These are phyloP conservation scores for Gamsiella multidivaricata DNA, from an alignment of 192 early-diverging fungal species.

Conservation along the genomic window DNA sequence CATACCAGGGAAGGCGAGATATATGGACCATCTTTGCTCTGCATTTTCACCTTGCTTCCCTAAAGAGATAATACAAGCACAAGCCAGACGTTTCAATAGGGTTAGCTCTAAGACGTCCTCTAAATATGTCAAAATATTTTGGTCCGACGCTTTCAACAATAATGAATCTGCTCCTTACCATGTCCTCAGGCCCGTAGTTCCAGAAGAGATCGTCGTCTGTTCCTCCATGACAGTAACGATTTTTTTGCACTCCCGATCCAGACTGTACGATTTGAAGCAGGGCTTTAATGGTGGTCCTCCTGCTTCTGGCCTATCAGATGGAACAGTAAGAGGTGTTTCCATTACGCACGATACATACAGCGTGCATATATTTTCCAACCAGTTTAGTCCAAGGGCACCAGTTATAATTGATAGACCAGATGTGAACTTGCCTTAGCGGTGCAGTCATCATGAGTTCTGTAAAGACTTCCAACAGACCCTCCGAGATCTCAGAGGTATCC, in stretches of 20 bases:
- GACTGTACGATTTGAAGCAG: constrained; percentile 43
- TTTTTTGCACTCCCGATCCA: constrained; percentile 30
- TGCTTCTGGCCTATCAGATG: constrained; percentile 33
- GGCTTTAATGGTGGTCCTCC: constrained; percentile 43
- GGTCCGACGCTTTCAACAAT: too few relatives aligned
- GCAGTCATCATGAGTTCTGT: constrained; percentile 38
- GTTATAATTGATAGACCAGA: not conserved
- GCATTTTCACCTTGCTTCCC: constrained; percentile 7
- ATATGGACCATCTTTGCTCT: too few relatives aligned
- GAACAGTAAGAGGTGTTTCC: not conserved
- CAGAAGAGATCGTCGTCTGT: constrained; percentile 45
- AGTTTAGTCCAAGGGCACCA: not conserved
- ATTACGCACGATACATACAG: too few relatives aligned
- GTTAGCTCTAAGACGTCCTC: too few relatives aligned
- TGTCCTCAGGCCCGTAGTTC: constrained; percentile 45
- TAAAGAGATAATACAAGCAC: too few relatives aligned
- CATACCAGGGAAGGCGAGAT: too few relatives aligned
- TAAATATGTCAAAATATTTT: too few relatives aligned
- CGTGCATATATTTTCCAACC: not conserved
- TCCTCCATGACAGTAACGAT: constrained; percentile 52
- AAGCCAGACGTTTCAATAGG: too few relatives aligned
- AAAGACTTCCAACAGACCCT: constrained; percentile 36
- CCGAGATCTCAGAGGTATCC: constrained; percentile 24
- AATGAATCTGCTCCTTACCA: too few relatives aligned
- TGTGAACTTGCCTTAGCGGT: constrained; percentile 26